Conservation (phyloP, 331 rosid genomes). For the Rhamnella rubrinervis region DNA sequence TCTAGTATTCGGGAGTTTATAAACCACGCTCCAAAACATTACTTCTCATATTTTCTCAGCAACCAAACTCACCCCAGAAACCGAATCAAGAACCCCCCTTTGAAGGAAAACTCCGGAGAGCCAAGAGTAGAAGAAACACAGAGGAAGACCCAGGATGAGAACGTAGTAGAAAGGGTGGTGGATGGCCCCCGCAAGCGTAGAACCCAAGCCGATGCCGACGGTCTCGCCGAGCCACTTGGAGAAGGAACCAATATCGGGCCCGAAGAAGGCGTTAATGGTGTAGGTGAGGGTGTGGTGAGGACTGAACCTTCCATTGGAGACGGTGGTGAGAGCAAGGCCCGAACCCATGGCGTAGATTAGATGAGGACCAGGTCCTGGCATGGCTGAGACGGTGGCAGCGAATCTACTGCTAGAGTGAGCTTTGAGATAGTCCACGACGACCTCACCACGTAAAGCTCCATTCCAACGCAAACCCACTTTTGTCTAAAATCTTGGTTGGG, state of each 20-base stretch:
- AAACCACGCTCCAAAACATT: not conserved
- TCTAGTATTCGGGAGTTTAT: no score
- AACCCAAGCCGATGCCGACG: constrained; percentile 38
- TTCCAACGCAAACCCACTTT: no score
- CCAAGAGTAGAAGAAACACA: constrained; percentile 63
- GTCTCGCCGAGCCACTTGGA: constrained; percentile 66
- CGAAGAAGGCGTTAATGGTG: constrained; percentile 80
- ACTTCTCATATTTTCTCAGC: not conserved
- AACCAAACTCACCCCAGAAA: constrained; percentile 42
- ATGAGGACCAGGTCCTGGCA: constrained; percentile 97
- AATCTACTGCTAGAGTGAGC: no score
- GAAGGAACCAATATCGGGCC: constrained; percentile 94
- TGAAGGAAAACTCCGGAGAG: constrained; percentile 52
- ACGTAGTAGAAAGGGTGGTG: constrained; percentile 69
- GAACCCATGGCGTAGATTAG: constrained; percentile 83
- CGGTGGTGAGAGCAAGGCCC: constrained; percentile 52
- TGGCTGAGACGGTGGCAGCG: constrained; percentile 13
- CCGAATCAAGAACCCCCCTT: constrained; percentile 54
- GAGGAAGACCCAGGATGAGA: constrained; percentile 65
- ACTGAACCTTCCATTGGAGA: constrained; percentile 59
- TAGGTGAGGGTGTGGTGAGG: constrained; percentile 78
- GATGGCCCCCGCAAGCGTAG: constrained; percentile 45
- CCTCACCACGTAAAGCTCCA: no score
- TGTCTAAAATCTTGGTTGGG: no score
- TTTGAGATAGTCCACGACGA: no score